Evolutionary conservation across 306 rosid species (phyloP).

Genomic region (Betula pendula): DNA sequence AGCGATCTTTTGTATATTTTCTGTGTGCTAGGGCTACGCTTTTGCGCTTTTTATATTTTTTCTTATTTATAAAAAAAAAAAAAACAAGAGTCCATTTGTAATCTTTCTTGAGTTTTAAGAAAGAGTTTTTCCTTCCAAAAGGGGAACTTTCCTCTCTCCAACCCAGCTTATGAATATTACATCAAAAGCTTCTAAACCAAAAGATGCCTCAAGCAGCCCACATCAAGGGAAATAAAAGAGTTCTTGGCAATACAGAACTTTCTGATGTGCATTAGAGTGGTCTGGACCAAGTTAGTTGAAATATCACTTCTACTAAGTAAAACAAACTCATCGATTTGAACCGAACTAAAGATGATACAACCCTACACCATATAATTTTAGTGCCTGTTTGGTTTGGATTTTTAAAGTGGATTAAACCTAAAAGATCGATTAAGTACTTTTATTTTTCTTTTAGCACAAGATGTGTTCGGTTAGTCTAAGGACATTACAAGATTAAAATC

Average conservation of each 20-base stretch:
- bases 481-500: neutral
- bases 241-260: neutral
- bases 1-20: too few species aligned
- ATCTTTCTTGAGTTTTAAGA: neutral
- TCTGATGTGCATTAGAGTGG: neutral
- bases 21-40: too few species aligned
- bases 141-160: neutral
- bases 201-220: neutral
- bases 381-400: neutral
- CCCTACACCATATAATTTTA: neutral
- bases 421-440: neutral
- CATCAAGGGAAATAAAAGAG: neutral
- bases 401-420: neutral
- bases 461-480: neutral
- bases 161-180: neutral
- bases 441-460: neutral
- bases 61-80: too few species aligned
- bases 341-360: neutral
- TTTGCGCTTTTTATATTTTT: too few species aligned
- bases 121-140: neutral
- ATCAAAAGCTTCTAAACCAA: neutral
- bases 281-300: conserved; percentile 1
- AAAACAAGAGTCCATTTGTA: neutral
- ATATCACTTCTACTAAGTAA: neutral
- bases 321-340: neutral